These are phyloP conservation scores for Fusarium multiceps DNA, from an alignment of 2,329 filamentous ascomycete genomes.

Conservation along the genomic window DNA sequence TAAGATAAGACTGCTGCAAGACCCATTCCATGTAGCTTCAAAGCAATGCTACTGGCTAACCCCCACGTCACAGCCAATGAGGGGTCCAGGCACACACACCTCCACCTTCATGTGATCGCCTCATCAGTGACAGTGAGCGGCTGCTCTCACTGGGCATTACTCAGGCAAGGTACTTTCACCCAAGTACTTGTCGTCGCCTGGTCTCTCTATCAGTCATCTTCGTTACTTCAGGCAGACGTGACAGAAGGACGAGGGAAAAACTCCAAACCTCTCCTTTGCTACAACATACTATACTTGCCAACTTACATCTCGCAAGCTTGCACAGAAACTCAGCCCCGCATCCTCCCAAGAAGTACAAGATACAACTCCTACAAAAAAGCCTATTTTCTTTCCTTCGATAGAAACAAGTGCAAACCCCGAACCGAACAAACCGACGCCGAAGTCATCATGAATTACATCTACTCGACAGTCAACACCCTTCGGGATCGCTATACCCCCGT, in stretches of 20 bases:
- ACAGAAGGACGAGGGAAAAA: neutral
- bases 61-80: constrained; percentile 36
- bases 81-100: constrained; percentile 32
- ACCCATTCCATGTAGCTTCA: neutral
- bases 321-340: constrained; percentile 30
- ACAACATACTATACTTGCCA: neutral
- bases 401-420: neutral
- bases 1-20: constrained; percentile 27
- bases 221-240: constrained; percentile 10
- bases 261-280: neutral
- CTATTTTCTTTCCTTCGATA: neutral
- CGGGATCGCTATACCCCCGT: constrained; percentile 93
- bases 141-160: constrained; percentile 5
- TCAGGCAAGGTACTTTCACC: constrained; percentile 15
- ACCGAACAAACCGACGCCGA: neutral
- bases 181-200: neutral
- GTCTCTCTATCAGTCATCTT: constrained; percentile 28
- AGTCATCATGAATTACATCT: constrained; percentile 84
- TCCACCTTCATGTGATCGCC: constrained; percentile 48
- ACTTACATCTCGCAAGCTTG: neutral
- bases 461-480: constrained; percentile 91
- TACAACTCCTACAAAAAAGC: neutral
- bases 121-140: constrained; percentile 34
- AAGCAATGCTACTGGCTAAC: constrained; percentile 10
- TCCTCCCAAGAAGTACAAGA: neutral